A percentile compares a stretch with the other conserved stretches of the same genome.
phyloP scores from a whole-genome alignment of 2,329 filamentous ascomycete genomes.

The Elsinoe arachidis region DNA sequence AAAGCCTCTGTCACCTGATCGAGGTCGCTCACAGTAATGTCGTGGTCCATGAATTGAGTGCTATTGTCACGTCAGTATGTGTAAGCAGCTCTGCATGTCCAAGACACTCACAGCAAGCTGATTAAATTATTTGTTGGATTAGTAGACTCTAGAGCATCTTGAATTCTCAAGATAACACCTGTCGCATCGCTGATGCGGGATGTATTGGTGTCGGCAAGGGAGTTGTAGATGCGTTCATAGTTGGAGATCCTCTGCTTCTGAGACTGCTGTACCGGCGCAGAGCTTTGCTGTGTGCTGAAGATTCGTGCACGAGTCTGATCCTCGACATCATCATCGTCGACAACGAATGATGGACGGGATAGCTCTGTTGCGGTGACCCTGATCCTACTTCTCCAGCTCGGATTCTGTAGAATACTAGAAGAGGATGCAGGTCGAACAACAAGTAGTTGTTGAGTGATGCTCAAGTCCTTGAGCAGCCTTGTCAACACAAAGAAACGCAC shows the following conservation, averaged over 20 bases:
- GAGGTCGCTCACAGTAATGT: constrained; percentile 14
- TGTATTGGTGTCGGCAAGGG: constrained; percentile 7
- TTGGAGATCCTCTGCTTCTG: constrained; percentile 7
- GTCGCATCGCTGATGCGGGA: background rate
- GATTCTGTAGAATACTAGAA: background rate
- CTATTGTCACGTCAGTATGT: background rate
- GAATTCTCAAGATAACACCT: background rate
- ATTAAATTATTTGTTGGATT: background rate
- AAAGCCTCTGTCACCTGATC: constrained; percentile 16
- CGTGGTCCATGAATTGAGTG: background rate
- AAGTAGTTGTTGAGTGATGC: constrained; percentile 13
- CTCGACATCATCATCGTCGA: constrained; percentile 15
- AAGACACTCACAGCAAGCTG: background rate
- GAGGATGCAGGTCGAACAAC: background rate
- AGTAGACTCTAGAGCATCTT: background rate
- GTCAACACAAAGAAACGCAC: constrained; percentile 16
- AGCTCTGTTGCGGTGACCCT: constrained; percentile 14
- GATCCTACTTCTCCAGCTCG: constrained; percentile 18
- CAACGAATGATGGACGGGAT: constrained; percentile 18
- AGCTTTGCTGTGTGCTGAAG: background rate
- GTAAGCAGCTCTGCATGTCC: background rate
- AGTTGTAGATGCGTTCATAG: constrained; percentile 12
- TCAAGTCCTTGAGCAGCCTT: constrained; percentile 14
- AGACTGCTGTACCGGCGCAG: background rate
- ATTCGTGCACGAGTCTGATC: background rate